Evolutionary conservation across 371 early-diverging fungal species (phyloP).

Genomic region (Mortierella polycephala): DNA sequence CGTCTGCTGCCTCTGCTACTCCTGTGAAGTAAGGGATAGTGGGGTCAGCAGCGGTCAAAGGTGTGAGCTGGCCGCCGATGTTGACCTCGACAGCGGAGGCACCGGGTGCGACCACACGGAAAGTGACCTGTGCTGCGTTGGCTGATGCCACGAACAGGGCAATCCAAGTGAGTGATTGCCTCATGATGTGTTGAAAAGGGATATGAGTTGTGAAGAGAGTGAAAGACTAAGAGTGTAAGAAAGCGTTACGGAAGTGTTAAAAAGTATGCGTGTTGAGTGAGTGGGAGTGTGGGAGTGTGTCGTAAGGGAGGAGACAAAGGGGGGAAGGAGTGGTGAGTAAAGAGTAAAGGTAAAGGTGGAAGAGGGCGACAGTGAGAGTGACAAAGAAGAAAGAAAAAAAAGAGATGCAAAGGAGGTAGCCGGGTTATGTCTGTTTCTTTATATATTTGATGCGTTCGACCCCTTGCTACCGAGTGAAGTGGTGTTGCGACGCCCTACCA

Average conservation of each 20-base stretch:
- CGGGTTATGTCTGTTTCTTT: not conserved
- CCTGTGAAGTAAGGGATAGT: slow-evolving; percentile 61
- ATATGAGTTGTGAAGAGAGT: not conserved
- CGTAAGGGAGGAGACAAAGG: not conserved
- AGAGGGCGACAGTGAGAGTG: slow-evolving; percentile 6
- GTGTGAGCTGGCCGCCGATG: slow-evolving; percentile 57
- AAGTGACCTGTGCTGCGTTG: slow-evolving; percentile 58
- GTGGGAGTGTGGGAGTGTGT: not conserved
- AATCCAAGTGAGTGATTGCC: slow-evolving; percentile 8
- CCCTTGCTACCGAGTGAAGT: not conserved
- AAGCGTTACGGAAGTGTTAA: too few relatives aligned
- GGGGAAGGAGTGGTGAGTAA: not conserved
- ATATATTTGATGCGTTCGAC: not conserved
- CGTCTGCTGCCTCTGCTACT: slow-evolving; percentile 53
- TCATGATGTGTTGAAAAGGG: not conserved
- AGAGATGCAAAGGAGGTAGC: not conserved
- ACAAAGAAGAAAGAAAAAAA: not conserved
- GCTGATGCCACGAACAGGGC: slow-evolving; percentile 41
- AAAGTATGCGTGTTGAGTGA: not conserved
- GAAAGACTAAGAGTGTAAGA: not conserved
- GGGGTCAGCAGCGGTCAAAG: slow-evolving; percentile 57
- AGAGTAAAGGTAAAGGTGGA: not conserved
- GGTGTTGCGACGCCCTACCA: too few relatives aligned
- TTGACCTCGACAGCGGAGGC: slow-evolving; percentile 60
- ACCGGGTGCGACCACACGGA: slow-evolving; percentile 65